Conservation (phyloP, 345 rosid species). For the Diplotaxis tenuifolia region DNA sequence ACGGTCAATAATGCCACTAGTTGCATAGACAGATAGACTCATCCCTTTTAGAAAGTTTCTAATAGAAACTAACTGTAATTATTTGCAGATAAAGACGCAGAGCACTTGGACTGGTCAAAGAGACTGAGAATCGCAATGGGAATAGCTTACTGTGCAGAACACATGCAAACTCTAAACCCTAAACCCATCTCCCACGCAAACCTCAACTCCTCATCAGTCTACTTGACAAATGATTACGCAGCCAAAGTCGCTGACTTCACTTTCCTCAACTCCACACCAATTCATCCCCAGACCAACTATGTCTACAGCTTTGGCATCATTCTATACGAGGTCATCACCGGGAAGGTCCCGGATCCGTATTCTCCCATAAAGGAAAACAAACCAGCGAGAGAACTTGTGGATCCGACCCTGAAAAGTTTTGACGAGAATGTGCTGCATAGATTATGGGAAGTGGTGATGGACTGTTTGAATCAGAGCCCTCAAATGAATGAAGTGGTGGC, state of each 20-base stretch:
- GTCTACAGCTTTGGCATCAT: constrained; percentile 63
- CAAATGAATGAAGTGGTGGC: constrained; percentile 56
- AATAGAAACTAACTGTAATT: background rate
- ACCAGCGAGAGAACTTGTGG: constrained; percentile 49
- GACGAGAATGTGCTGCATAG: constrained; percentile 51
- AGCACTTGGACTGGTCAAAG: constrained; percentile 83
- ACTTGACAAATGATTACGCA: constrained; percentile 84
- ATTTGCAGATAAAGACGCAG: constrained; percentile 69
- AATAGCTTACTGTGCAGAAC: constrained; percentile 81
- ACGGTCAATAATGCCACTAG: constrained; percentile 48
- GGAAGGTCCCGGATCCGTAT: constrained; percentile 56
- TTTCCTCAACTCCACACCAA: constrained; percentile 45
- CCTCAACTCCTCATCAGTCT: constrained; percentile 63
- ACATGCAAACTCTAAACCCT: constrained; percentile 74
- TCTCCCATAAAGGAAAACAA: constrained; percentile 40
- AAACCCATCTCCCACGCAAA: constrained; percentile 53
- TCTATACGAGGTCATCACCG: constrained; percentile 76
- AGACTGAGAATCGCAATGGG: constrained; percentile 85
- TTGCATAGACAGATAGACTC: background rate
- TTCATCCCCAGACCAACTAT: constrained; percentile 43
- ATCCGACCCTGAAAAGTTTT: constrained; percentile 57
- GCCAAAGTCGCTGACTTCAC: constrained; percentile 86
- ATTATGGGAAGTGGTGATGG: constrained; percentile 55
- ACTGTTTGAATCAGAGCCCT: constrained; percentile 57
- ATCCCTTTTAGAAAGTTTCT: too few relatives aligned